Base-by-base conservation (phyloP, 2,329 filamentous ascomycete species). In the Colletotrichum graminicola region DNA sequence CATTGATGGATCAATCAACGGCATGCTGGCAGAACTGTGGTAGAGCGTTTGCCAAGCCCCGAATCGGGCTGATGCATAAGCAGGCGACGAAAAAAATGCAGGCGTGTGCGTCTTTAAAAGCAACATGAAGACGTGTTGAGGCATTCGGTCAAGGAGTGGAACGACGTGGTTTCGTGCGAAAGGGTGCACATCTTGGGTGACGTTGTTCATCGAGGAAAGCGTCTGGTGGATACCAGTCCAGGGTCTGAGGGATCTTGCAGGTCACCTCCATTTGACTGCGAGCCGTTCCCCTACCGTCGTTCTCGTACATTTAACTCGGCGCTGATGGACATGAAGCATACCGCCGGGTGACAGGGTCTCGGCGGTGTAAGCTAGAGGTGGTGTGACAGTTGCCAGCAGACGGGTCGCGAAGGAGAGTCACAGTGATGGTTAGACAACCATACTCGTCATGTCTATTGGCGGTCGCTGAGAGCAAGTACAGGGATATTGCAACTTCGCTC, bases 241-340 rank as follows among this genome's bases (percentile, higher is more conserved):
- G 41, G 36, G n/a, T 64, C 23, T 45, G 23, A 51, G 60, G 52
- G 60, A 59, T 66, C 66, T 66, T 51, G 54, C 54, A 64, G 51
- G 32, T 14, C 60, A 14, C 26, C n/a, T 54, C 41, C n/a, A 47
- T 55, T 39, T 45, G 57, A 34, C 23, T 54, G 49, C 41, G 41
- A 67, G 56, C 43, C 41, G 34, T 62, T 56, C 55, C 49, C 56
- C 18, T 26, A 45, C 41, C 39, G 63, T 57, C n/a, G 16, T 12
- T 36, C 43, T 49, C 45, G 39, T 21, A 16, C 59, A 39, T 34
- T 49, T 34, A 56, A 51, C 51, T 51, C 59, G 69, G 32, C 43
- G 59, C 18, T 68, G 57, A 64, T 68, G 47, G 59, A 32, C 65
- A 62, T 60, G 47, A 64, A 57, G 52, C 64, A 67, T 51, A 51